Percentiles rank a stretch among this genome's conserved stretches.
phyloP scores from a whole-genome alignment of 2,329 filamentous ascomycete genomes.

The Cladophialophora chaetospira region DNA sequence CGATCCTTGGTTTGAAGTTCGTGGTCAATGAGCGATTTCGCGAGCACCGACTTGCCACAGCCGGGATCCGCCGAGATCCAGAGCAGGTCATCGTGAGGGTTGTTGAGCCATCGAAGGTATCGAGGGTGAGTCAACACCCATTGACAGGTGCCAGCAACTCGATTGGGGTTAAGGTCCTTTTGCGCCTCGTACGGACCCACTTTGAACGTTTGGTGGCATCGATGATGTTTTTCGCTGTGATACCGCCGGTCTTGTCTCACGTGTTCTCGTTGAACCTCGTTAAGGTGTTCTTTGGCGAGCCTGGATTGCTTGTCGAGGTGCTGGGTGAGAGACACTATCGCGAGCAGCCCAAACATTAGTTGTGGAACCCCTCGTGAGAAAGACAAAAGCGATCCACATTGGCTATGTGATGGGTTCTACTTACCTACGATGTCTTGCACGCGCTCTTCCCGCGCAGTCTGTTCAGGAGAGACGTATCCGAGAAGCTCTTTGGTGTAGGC shows the following conservation, averaged over 20 bases:
- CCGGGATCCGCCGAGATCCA: conserved; percentile 46
- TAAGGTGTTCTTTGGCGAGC: no score
- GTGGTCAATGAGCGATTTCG: conserved; percentile 40
- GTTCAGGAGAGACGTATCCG: background rate
- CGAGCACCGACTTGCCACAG: conserved; percentile 46
- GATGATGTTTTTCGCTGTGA: background rate
- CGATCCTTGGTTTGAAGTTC: conserved; percentile 28
- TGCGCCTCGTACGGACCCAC: conserved; percentile 34
- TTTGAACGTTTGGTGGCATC: conserved; percentile 10
- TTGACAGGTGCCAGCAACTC: conserved; percentile 38
- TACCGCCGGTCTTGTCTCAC: no score
- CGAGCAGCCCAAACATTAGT: no score
- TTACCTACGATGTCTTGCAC: conserved; percentile 4
- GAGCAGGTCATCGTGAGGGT: conserved; percentile 35
- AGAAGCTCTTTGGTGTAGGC: conserved; percentile 35
- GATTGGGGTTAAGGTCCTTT: conserved; percentile 39
- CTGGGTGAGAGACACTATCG: no score
- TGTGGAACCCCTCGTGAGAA: no score
- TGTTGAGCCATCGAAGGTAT: conserved; percentile 36
- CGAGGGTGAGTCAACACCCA: conserved; percentile 38
- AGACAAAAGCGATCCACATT: no score
- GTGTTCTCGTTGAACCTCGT: no score
- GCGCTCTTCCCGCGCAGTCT: background rate
- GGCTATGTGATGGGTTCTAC: no score
- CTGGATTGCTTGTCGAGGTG: no score